phyloP scores from a whole-genome alignment of 352 stramenopile species.

The Phytophthora melonis region DNA sequence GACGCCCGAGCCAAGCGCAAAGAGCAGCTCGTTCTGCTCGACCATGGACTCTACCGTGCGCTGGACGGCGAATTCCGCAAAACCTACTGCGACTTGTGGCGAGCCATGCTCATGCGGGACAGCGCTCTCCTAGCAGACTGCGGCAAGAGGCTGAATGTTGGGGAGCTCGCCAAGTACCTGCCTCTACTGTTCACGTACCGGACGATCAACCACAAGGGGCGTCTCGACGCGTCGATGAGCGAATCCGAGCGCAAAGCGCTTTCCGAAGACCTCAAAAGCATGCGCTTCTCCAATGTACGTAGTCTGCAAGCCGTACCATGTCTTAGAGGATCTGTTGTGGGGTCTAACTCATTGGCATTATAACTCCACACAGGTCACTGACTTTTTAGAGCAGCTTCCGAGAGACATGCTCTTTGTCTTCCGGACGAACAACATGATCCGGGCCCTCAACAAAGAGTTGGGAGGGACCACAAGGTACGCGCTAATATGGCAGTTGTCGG shows the following conservation, averaged over 20 bases:
- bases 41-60: slow-evolving; percentile 97
- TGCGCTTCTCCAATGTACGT: slow-evolving; percentile 76
- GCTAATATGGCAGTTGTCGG: not conserved
- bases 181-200: slow-evolving; percentile 91
- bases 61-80: slow-evolving; percentile 95
- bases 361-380: slow-evolving; percentile 53
- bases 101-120: slow-evolving; percentile 94
- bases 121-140: slow-evolving; percentile 73
- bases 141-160: slow-evolving; percentile 62
- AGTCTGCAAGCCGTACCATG: not conserved
- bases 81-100: slow-evolving; percentile 96
- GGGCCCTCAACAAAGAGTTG: slow-evolving; percentile 90
- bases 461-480: slow-evolving; percentile 75
- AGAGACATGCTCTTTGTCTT: slow-evolving; percentile 94
- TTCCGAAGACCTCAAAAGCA: slow-evolving; percentile 61
- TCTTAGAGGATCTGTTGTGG: not conserved
- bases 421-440: slow-evolving; percentile 92
- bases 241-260: slow-evolving; percentile 73
- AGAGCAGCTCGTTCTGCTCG: slow-evolving; percentile 95
- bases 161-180: slow-evolving; percentile 71
- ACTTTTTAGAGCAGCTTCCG: slow-evolving; percentile 88
- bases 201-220: slow-evolving; percentile 64
- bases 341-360: slow-evolving; percentile 11
- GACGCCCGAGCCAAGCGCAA: slow-evolving; percentile 51
- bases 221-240: slow-evolving; percentile 72